Base-by-base conservation (phyloP, 805 yeast species). In the Tetrapisispora arboricola region DNA sequence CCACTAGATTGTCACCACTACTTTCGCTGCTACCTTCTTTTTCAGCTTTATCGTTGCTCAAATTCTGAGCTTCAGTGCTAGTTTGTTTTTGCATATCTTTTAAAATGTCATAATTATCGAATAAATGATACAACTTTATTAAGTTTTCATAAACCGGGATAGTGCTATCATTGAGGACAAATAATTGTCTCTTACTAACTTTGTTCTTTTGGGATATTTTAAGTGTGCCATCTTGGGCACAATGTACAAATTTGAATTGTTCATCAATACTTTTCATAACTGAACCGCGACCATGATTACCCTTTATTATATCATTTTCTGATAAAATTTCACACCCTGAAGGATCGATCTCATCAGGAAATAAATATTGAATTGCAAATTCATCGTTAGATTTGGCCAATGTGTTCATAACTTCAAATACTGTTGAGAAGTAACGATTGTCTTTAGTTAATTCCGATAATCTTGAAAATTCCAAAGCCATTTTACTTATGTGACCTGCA, bases 391-490 rank as follows among this genome's bases (percentile, higher is more conserved):
- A 63, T 4, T 58, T 58, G 19, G 63, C 54, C 16, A 73, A 47
- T 21, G 54, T 60, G 20, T 66, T 54, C 4, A 70, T 70, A 16
- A 74, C 59, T 30, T 72, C 63, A 20, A 69, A 69, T 13, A 70
- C 63, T 8, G 74, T 75, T 44, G 73, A 72, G 53, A 64, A 74
- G 54, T 73, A 77, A 36, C 59, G 62, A 44, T 67, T 54, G 37
- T 73, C 65, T 5, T 66, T 65, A 1, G 80, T 71, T 19, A 76
- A 40, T 43, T 75, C 77, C 1, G 80, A 60, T 34, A 76, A 51
- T 30, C 73, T 61, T 7, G 76, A 64, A 42, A 76, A 72, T 49
- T 76, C 82, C 32, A 76, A 55, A 0, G 73, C 60, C 39, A 74
- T 50, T 1, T 78, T 67, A 2, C 73, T 74, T 36, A 75, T 50